Base-by-base conservation (phyloP, 805 yeast species). In the Yueomyces sp. region DNA sequence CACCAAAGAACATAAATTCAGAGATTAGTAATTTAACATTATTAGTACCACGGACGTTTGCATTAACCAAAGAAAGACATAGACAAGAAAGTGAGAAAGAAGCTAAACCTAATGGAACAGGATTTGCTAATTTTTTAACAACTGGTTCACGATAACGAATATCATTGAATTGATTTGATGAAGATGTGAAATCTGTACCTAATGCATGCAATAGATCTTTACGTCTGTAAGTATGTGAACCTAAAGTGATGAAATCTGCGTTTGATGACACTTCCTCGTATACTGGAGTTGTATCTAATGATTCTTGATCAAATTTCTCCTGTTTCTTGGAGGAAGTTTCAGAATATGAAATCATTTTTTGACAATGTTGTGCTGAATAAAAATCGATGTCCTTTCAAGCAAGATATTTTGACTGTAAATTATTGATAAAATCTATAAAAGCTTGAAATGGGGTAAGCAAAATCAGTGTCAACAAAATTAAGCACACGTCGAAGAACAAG, bases 91-190 rank as follows among this genome's bases (percentile, higher is more conserved):
- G 56, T 12, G 85, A 84, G 62, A 81, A 81, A 28, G 81, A 84
- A 30, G 78, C 73, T 46, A 82, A 65, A 12, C 88, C 90, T 48
- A 81, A 64, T 27, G 88, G 88, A 40, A 82, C 83, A 28, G 90
- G 88, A 53, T 81, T 81, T 45, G 81, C 88, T 64, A 73, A 69
- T 47, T 70, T 69, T 53, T 77, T 70, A 41, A 60, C 55, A 12
- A 31, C 6, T 28, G 29, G 40, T 5, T 27, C 26, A 26, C 26
- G 44, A 12, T 40, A 38, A n/a, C 30, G 39, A n/a, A 41, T 26
- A 11, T 40, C 42, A 9, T 9, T 34, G 8, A 9, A 19, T 34
- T 34, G 37, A 31, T 11, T 11, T 19, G 32, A 26, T 5, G 38
- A 30, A 6, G 33, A 9, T 9, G 8, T 34, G 5, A 34, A 34